These are phyloP conservation scores for Aspergillus fumigatus DNA, from an alignment of 2,329 filamentous ascomycete genomes.

Conservation along the genomic window DNA sequence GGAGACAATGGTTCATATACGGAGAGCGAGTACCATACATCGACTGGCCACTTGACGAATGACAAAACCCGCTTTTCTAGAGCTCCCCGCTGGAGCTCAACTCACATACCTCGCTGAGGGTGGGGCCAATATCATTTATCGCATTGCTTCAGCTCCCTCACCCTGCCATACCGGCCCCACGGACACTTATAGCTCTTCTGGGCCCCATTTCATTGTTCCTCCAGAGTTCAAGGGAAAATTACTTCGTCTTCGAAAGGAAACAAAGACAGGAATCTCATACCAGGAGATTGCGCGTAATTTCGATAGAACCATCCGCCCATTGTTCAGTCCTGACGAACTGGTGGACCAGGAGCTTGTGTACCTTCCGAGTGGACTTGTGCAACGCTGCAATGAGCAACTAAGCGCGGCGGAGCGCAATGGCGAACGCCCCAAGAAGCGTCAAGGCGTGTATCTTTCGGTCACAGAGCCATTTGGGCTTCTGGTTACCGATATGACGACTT, in stretches of 20 bases:
- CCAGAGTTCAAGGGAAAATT: constrained; percentile 43
- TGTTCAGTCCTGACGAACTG: constrained; percentile 53
- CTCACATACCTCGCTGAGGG: constrained; percentile 59
- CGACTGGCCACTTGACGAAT: constrained; percentile 22
- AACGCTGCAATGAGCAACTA: constrained; percentile 52
- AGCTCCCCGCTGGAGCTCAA: constrained; percentile 33
- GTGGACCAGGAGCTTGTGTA: constrained; percentile 53
- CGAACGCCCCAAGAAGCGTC: constrained; percentile 46
- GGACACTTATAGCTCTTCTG: constrained; percentile 15
- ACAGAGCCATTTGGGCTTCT: constrained; percentile 62
- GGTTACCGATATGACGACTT: constrained; percentile 66
- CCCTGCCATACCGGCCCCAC: constrained; percentile 20
- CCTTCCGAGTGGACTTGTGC: constrained; percentile 42
- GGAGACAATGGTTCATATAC: constrained; percentile 15
- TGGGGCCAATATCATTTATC: constrained; percentile 72
- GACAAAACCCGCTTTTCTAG: constrained; percentile 28
- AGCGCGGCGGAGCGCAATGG: constrained; percentile 42
- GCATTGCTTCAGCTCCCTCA: constrained; percentile 44
- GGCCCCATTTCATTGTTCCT: constrained; percentile 15
- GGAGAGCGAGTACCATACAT: constrained; percentile 7
- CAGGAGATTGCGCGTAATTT: constrained; percentile 41
- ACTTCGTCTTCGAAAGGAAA: constrained; percentile 59
- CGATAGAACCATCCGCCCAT: constrained; percentile 44
- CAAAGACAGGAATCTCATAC: constrained; percentile 50
- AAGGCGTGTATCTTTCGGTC: constrained; percentile 48